phyloP scores from a whole-genome alignment of 768 basidiomycete genomes.

The Guyanaporus albipodus region DNA sequence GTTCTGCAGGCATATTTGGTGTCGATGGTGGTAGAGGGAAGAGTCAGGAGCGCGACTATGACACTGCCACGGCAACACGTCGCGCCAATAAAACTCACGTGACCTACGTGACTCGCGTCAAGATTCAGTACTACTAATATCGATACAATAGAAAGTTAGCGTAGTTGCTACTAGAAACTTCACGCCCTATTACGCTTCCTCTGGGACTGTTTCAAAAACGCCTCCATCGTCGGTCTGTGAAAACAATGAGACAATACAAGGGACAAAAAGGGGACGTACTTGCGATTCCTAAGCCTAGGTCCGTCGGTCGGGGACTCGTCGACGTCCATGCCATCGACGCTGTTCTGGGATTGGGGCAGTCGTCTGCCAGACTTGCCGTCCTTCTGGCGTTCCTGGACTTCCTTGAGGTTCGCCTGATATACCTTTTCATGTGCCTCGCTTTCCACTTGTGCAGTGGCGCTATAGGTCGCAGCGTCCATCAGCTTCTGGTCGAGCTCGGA shows the following conservation, averaged over 20 bases:
- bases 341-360: constrained; percentile 14
- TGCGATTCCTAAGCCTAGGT: constrained; percentile 54
- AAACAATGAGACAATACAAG: not conserved
- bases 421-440: constrained; percentile 53
- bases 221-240: constrained; percentile 36
- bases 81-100: constrained; percentile 33
- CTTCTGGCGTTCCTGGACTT: constrained; percentile 61
- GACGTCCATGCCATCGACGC: constrained; percentile 55
- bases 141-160: no score
- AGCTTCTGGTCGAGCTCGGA: constrained; percentile 71
- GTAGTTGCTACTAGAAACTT: no score
- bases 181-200: constrained; percentile 60
- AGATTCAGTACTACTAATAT: not conserved
- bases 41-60: constrained; percentile 16
- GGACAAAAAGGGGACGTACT: constrained; percentile 39
- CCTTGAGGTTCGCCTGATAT: constrained; percentile 53
- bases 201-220: constrained; percentile 41
- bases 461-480: constrained; percentile 45
- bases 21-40: constrained; percentile 16
- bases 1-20: constrained; percentile 67
- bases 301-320: constrained; percentile 50
- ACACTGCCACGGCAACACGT: constrained; percentile 19
- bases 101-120: constrained; percentile 15
- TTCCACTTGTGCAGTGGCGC: constrained; percentile 36
- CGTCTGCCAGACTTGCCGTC: constrained; percentile 44